Evolutionary conservation across 192 early-diverging fungal genomes (phyloP), one percentile per base, ranked within the genome.

Genomic region (Entomortierella parvispora): DNA sequence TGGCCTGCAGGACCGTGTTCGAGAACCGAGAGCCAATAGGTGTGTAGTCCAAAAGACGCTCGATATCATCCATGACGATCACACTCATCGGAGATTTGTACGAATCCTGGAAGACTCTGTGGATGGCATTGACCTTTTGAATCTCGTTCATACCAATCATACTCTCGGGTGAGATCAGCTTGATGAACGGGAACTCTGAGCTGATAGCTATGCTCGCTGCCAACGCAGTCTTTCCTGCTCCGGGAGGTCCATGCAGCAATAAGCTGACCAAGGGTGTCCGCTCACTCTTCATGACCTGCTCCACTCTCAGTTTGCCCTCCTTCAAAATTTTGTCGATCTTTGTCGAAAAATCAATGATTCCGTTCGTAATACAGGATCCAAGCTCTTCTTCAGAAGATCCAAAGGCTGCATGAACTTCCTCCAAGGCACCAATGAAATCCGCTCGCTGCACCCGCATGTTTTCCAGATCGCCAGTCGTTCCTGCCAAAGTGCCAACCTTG

Each of bases 1-100:
- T 83, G 1, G 96, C 94, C 75, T 99, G 97, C 14, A 99, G 81
- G 1, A 98, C 89, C 2, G 85, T 79, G 81, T 97, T 99, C 22
- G 96, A 97, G 75, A 99, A 98, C 18, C 96, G 87, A 32, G 96
- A 92, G 33, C 97, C 97, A 79, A 99, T 96, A 4, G 91, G 87
- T 1, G 98, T 96, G 88, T 93, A 99, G 52, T 98, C 97, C 84
- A 80, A 33, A 47, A 99, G 75, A 37, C 96, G 88, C 83, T 99
- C 96, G 49, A 99, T 91, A 34, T 93, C 85, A 70, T 99, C 97
- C 67, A 99, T 87, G 23, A 99, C 95, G 74, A 99, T 91, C 22
- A 96, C 87, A 81, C 94, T 96, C 52, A 95, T 70, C 18, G 96
- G 94, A 2, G 96, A 97, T 72, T 96, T 96, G 86, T 98, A 97